These are phyloP conservation scores for Xylariaceae sp. DNA, from an alignment of 2,329 filamentous ascomycete species.

Conservation along the genomic window DNA sequence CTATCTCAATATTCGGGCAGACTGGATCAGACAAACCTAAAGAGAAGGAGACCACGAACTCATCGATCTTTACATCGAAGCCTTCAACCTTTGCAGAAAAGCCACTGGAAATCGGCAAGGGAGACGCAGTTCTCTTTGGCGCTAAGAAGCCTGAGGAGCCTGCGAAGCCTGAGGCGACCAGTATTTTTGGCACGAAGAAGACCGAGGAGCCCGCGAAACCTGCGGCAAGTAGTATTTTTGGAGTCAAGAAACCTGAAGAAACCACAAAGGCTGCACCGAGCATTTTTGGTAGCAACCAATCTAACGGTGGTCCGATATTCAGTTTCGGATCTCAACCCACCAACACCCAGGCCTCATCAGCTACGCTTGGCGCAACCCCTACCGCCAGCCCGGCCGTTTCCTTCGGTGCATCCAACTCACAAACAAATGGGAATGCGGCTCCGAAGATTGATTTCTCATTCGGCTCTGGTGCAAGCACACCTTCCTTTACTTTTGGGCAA, in stretches of 20 bases:
- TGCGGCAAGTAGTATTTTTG: not conserved
- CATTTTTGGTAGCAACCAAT: conserved; percentile 3
- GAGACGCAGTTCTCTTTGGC: no score
- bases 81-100: no score
- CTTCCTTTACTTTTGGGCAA: conserved; percentile 26
- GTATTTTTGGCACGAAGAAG: not conserved
- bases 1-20: no score
- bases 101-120: no score
- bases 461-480: conserved; percentile 7
- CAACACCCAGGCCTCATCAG: conserved; percentile 10
- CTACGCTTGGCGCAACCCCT: conserved; percentile 4
- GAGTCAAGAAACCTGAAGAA: not conserved
- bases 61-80: no score
- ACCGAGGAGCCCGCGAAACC: not conserved
- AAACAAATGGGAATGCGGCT: conserved; percentile 5
- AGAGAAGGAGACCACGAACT: no score
- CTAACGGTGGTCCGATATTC: conserved; percentile 19
- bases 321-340: conserved; percentile 16
- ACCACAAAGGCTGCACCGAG: not conserved
- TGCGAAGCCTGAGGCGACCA: not conserved
- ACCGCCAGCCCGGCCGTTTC: conserved; percentile 9
- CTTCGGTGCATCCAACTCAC: conserved; percentile 14
- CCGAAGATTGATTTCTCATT: conserved; percentile 19
- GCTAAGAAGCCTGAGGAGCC: not conserved
- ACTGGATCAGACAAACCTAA: no score